Evolutionary conservation across 2,329 filamentous ascomycete genomes (phyloP).

Genomic region (Clarireedia homoeocarpa): DNA sequence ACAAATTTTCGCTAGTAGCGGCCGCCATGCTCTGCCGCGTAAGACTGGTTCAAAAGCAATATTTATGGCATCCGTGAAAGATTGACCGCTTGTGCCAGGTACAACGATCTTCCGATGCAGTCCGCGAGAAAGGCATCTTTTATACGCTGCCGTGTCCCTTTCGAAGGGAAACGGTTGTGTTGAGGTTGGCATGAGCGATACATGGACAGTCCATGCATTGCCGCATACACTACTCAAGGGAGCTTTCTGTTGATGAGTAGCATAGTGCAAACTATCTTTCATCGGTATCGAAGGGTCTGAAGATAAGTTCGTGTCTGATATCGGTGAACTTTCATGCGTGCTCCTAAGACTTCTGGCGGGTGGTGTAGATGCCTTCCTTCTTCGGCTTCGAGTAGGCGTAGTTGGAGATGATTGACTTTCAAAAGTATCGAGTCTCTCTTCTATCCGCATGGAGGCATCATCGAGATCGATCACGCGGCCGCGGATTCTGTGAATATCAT

Average conservation of each 20-base stretch:
- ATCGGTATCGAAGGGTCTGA: background rate
- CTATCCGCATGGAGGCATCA: slow-evolving; percentile 30
- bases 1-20: slow-evolving; percentile 50
- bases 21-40: slow-evolving; percentile 45
- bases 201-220: slow-evolving; percentile 49
- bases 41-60: slow-evolving; percentile 43
- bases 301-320: slow-evolving; percentile 7
- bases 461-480: slow-evolving; percentile 28
- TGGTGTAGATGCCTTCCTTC: slow-evolving; percentile 26
- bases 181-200: slow-evolving; percentile 48
- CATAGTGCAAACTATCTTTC: slow-evolving; percentile 7
- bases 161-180: slow-evolving; percentile 52
- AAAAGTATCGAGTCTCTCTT: slow-evolving; percentile 25
- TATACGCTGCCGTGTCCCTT: slow-evolving; percentile 53
- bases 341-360: slow-evolving; percentile 14
- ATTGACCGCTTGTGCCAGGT: slow-evolving; percentile 39
- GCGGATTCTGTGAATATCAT: slow-evolving; percentile 29
- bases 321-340: slow-evolving; percentile 3
- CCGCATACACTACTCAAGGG: slow-evolving; percentile 19
- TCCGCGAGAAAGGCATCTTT: slow-evolving; percentile 51
- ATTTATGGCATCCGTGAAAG: slow-evolving; percentile 42
- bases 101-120: slow-evolving; percentile 51
- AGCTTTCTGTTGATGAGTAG: slow-evolving; percentile 19
- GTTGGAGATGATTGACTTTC: slow-evolving; percentile 12
- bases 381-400: slow-evolving; percentile 13